These are phyloP conservation scores for Globisporangium megalacanthum DNA, from an alignment of 352 stramenopile genomes.

Conservation along the genomic window DNA sequence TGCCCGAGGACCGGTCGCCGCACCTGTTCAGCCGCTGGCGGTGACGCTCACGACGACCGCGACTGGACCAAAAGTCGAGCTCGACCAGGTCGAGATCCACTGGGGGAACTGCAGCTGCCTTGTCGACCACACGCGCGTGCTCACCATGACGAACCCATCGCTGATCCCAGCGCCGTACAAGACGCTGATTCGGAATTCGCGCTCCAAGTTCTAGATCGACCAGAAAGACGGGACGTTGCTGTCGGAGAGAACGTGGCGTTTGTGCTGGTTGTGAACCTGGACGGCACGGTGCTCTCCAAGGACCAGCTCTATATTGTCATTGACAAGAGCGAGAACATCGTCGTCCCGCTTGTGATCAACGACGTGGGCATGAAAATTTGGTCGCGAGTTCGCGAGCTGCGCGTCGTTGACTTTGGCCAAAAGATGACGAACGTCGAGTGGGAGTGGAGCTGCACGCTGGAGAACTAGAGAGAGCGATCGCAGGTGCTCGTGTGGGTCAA, in stretches of 20 bases:
- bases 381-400: conserved; percentile 84
- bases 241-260: conserved; percentile 74
- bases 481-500: conserved; percentile 93
- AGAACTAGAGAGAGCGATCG: conserved; percentile 93
- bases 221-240: conserved; percentile 82
- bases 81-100: conserved; percentile 78
- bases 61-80: conserved; percentile 79
- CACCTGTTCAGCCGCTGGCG: conserved; percentile 78
- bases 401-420: conserved; percentile 87
- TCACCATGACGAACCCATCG: conserved; percentile 87
- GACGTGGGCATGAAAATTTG: conserved; percentile 94
- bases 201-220: conserved; percentile 91
- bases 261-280: conserved; percentile 85
- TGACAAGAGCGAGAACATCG: conserved; percentile 85
- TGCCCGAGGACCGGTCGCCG: conserved; percentile 83
- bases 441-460: conserved; percentile 90
- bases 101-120: conserved; percentile 92
- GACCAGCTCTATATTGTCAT: conserved; percentile 94
- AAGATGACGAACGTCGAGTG: conserved; percentile 89
- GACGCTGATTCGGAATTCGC: conserved; percentile 89
- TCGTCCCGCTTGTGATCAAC: conserved; percentile 85
- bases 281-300: conserved; percentile 91
- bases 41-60: conserved; percentile 81
- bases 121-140: conserved; percentile 54
- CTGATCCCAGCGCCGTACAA: conserved; percentile 90